Evolutionary conservation across 2,329 filamentous ascomycete species (phyloP).

Genomic region (Hortaea sp.): DNA sequence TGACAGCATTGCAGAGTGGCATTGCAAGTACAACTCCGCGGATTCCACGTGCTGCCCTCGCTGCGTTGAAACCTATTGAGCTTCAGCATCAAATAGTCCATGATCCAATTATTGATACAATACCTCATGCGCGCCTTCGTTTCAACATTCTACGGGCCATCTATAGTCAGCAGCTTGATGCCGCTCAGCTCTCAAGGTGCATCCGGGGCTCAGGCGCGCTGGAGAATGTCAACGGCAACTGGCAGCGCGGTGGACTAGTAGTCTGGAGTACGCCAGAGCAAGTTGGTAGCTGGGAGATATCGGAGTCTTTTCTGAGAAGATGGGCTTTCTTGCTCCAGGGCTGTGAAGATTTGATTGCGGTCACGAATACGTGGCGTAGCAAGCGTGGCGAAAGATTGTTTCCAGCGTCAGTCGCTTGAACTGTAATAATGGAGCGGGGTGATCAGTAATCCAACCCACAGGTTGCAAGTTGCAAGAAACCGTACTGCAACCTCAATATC

Average conservation of each 20-base stretch:
- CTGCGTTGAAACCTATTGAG: constrained; percentile 15
- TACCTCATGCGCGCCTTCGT: constrained; percentile 19
- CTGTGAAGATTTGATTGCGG: constrained; percentile 29
- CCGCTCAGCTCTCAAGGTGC: constrained; percentile 11
- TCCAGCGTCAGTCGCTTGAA: neutral
- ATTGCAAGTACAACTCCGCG: constrained; percentile 11
- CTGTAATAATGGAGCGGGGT: too few relatives aligned
- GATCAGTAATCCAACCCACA: too few relatives aligned
- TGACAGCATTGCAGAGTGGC: constrained; percentile 9
- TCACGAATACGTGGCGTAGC: constrained; percentile 33
- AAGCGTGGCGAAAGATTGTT: constrained; percentile 21
- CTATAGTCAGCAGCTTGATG: constrained; percentile 14
- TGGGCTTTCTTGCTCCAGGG: constrained; percentile 32
- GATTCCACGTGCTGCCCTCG: constrained; percentile 6
- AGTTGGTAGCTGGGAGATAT: constrained; percentile 34
- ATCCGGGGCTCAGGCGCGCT: constrained; percentile 19
- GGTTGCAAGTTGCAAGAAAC: too few relatives aligned
- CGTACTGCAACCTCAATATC: too few relatives aligned
- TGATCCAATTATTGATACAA: constrained; percentile 20
- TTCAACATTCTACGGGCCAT: constrained; percentile 21
- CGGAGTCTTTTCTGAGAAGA: constrained; percentile 28
- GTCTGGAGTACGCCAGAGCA: constrained; percentile 34
- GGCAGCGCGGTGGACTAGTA: constrained; percentile 21
- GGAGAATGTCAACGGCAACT: constrained; percentile 10
- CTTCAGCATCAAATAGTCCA: constrained; percentile 20